phyloP scores from a whole-genome alignment of 257 asterid species.

The Lycium barbarum region DNA sequence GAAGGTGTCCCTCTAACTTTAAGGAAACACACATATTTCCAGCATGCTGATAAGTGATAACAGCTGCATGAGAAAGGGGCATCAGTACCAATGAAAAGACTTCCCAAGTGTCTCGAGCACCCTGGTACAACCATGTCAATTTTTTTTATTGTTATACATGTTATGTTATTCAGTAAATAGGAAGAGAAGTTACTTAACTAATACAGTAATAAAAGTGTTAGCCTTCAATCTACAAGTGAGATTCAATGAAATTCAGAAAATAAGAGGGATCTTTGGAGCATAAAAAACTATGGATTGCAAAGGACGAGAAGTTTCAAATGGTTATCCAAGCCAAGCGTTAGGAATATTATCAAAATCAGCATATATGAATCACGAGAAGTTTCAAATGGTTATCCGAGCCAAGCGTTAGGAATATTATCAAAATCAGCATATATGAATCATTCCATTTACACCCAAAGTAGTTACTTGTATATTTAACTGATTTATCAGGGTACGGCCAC shows the following conservation, averaged over 20 bases:
- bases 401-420: not conserved
- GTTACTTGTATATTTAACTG: not conserved
- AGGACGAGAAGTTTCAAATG: not conserved
- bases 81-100: constrained; percentile 4
- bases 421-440: constrained; percentile 1
- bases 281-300: not conserved
- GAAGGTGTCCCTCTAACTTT: not conserved
- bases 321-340: not conserved
- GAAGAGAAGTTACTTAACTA: not conserved
- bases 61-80: constrained; percentile 7
- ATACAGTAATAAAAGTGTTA: not conserved
- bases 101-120: constrained; percentile 13
- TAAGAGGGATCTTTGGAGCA: not conserved
- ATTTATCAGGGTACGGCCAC: not conserved
- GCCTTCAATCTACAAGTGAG: not conserved
- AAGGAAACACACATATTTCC: not conserved
- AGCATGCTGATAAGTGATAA: not conserved
- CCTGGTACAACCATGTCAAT: not conserved
- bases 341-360: constrained; percentile 12
- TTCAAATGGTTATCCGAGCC: not conserved
- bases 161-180: not conserved
- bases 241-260: not conserved
- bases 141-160: not conserved
- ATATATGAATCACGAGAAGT: not conserved
- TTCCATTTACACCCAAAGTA: constrained; percentile 1